Conservation (phyloP, 768 basidiomycete species). For the Mycena vitilis region DNA sequence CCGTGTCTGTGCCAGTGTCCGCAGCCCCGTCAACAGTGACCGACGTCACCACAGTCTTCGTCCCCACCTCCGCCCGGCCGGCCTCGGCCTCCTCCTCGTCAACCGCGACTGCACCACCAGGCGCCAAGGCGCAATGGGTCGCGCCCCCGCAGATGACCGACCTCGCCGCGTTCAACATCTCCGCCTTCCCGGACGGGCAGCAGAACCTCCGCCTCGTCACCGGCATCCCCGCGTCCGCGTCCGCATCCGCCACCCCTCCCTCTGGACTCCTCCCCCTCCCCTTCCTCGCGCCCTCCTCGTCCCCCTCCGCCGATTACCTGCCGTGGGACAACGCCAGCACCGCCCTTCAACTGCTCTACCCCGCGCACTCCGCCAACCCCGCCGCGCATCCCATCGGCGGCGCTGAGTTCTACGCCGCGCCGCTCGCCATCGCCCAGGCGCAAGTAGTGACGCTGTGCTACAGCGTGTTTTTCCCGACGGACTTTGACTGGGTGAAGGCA, state of each 20-base stretch:
- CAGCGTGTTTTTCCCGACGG: slow-evolving; percentile 79
- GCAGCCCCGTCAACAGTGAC: slow-evolving; percentile 40
- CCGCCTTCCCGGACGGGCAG: slow-evolving; percentile 64
- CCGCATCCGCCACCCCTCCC: slow-evolving; percentile 25
- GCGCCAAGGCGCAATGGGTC: slow-evolving; percentile 56
- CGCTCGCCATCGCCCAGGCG: slow-evolving; percentile 58
- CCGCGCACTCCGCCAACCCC: slow-evolving; percentile 77
- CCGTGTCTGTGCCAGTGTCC: slow-evolving; percentile 16
- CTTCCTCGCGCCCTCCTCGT: slow-evolving; percentile 9
- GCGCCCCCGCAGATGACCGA: slow-evolving; percentile 66
- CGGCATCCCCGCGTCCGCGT: slow-evolving; percentile 52
- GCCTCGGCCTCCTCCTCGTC: slow-evolving; percentile 17
- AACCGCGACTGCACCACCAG: slow-evolving; percentile 23
- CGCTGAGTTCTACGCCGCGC: slow-evolving; percentile 71
- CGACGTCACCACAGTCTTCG: slow-evolving; percentile 40
- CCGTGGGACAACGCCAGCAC: slow-evolving; percentile 50
- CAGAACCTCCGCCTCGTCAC: slow-evolving; percentile 68
- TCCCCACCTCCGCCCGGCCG: slow-evolving; percentile 31
- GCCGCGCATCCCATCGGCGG: slow-evolving; percentile 73
- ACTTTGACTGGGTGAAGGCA: slow-evolving; percentile 83
- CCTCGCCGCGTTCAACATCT: slow-evolving; percentile 69
- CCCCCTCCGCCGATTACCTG: slow-evolving; percentile 11
- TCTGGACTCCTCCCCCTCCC: slow-evolving; percentile 18
- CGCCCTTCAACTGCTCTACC: slow-evolving; percentile 74
- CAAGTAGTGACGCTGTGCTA: slow-evolving; percentile 70